Percentiles rank a stretch among this genome's conserved stretches.
Conservation (phyloP, 2,329 filamentous ascomycete genomes). For the Alternaria triticina region DNA sequence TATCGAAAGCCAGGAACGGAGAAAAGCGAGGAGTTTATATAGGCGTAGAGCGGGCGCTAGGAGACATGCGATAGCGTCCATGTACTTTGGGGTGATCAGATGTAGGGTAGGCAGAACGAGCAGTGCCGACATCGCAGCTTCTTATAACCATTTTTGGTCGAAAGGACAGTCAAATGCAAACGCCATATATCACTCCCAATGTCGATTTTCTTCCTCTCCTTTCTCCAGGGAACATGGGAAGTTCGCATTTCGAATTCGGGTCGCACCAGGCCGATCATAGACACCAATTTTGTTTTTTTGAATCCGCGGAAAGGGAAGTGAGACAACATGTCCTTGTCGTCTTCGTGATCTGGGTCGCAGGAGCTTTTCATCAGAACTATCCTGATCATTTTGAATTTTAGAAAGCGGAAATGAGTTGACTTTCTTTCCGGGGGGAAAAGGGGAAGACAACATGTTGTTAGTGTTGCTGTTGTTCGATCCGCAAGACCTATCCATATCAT, state of each 20-base stretch:
- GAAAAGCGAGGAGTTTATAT: background rate
- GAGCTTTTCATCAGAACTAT: background rate
- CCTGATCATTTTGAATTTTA: accelerated
- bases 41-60: accelerated
- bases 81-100: too few species aligned
- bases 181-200: background rate
- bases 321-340: background rate
- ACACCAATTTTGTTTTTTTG: background rate
- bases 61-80: background rate
- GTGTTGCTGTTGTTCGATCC: too few species aligned
- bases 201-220: background rate
- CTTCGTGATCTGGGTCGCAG: background rate
- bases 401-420: background rate
- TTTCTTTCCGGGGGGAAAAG: too few species aligned
- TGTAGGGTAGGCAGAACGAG: too few species aligned
- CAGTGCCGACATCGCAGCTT: background rate
- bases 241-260: accelerated
- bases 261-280: background rate
- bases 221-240: background rate
- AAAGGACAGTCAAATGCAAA: background rate
- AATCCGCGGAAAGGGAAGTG: background rate
- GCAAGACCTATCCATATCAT: too few species aligned
- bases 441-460: background rate
- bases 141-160: background rate
- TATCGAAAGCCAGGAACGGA: accelerated